Base-by-base conservation (phyloP, 1,139 yeast species). In the Suhomyces atakaporum region DNA sequence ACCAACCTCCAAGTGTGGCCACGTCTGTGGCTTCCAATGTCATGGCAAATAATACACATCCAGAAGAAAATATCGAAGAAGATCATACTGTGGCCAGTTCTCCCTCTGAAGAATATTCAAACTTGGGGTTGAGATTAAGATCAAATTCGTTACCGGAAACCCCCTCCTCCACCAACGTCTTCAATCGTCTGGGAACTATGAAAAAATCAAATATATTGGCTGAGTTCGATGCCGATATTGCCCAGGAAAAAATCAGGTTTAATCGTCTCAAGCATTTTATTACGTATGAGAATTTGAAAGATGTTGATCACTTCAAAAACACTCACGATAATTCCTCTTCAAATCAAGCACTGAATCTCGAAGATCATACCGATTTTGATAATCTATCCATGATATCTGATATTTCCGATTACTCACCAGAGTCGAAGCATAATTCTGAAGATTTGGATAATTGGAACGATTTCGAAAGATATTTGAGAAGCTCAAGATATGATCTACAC, bases 391-490 rank as follows among this genome's bases (percentile, higher is more conserved):
- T 56, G 2, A 48, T 55, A 16, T 60, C 66, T 2, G 66, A 60
- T 27, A 36, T 56, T n/a, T 60, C 66, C 2, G 46, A 49, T 36
- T 54, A 47, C 29, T 56, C 63, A 1, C 60, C 61, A 5, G 36
- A 29, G 9, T 16, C 50, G 46, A 46, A 27, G 30, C 36, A 26
- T 13, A 18, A 16, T 6, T 12, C 9, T 11, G 22, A 36, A 7
- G 27, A 22, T 9, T 18, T 16, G n/a, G 46, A 42, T 11, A 58
- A 50, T 7, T 39, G 53, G 32, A 67, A 63, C 35, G 62, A 64
- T 39, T 67, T 62, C 41, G 68, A 62, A 24, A 53, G 49, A 11
- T 70, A 52, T 39, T 51, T 70, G 31, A 50, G 75, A 26, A 55
- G 58, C 33, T 66, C 73, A 5, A 49, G 72, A 32, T 39, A 63